Base-by-base conservation (phyloP, 768 basidiomycete genomes). In the Coprinellus micaceus region DNA sequence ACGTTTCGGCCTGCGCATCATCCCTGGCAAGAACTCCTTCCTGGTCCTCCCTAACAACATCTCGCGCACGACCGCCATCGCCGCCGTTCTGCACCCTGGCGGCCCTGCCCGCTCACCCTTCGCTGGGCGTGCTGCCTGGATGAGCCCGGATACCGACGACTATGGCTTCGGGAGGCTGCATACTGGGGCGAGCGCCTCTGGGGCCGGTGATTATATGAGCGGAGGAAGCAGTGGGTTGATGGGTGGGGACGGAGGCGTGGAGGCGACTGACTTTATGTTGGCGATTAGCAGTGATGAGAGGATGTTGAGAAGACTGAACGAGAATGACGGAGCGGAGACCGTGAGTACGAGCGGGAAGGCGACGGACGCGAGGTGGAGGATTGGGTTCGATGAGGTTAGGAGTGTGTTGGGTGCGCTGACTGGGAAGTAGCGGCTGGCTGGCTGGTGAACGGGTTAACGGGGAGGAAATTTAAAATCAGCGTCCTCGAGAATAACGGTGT, bases 31-130 rank as follows among this genome's bases (percentile, higher is more conserved):
- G 53, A 90, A 85, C 68, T 82, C 81, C 49, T 93, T 93, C 81
- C 82, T 93, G 52, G 84, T 93, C 26, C 75, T 93, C 3, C 90
- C 91, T 2, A 89, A 86, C 72, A 88, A 89, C 61, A 83, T 91
- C 60, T 91, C 89, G 10, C 84, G 91, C 21, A 87, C 86, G n/a
- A 88, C 86, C 0, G 90, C 90, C 0, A 87, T 92, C 1, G 88
- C 86, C 43, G 82, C 86, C n/a, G 86, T 92, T 57, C 68, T 91
- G 13, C 83, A 86, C 62, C 86, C 87, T 0, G 85, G 83, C 3
- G 79, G 78, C 2, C 78, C 79, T 17, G 75, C 75, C 24, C 70
- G 75, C 40, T 72, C 72, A 0, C 66, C 71, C 24, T 59, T 76
- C 25, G 66, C 70, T 17, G 67, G 69, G 17, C 70, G 73, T 17